Percentiles rank a stretch among this genome's conserved stretches.
Conservation (phyloP, 2,329 filamentous ascomycete genomes). For the Talaromyces sp. region DNA sequence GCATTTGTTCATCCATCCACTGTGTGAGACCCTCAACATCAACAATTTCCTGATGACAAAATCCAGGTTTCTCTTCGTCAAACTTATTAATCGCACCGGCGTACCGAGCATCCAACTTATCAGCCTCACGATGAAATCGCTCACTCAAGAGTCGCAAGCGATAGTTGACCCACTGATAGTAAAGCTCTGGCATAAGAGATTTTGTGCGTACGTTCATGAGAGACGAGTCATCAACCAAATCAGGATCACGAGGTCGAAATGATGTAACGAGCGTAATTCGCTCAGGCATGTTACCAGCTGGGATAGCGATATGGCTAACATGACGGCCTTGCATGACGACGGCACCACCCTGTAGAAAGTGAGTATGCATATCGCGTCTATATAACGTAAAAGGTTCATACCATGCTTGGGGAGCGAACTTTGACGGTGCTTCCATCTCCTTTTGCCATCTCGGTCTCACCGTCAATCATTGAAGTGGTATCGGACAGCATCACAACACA, state of each 20-base stretch:
- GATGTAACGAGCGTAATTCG: slow-evolving; percentile 69
- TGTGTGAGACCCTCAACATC: slow-evolving; percentile 24
- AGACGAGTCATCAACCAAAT: slow-evolving; percentile 62
- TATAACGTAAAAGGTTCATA: slow-evolving; percentile 1
- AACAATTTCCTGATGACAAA: slow-evolving; percentile 33
- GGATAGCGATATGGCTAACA: slow-evolving; percentile 66
- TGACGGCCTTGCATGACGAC: slow-evolving; percentile 70
- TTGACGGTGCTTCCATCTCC: slow-evolving; percentile 12
- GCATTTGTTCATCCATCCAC: slow-evolving; percentile 33
- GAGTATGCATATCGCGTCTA: neutral
- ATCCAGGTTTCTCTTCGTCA: slow-evolving; percentile 26
- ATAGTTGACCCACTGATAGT: slow-evolving; percentile 65
- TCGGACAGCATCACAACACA: slow-evolving; percentile 23
- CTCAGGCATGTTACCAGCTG: slow-evolving; percentile 61
- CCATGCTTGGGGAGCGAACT: slow-evolving; percentile 11
- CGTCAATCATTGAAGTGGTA: slow-evolving; percentile 7
- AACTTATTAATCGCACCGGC: slow-evolving; percentile 21
- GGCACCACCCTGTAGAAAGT: slow-evolving; percentile 57
- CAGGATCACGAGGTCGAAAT: slow-evolving; percentile 62
- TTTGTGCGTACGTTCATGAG: slow-evolving; percentile 63
- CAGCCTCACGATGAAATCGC: slow-evolving; percentile 41
- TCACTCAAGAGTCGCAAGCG: slow-evolving; percentile 64
- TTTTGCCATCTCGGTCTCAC: slow-evolving; percentile 12
- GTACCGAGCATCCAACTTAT: slow-evolving; percentile 46
- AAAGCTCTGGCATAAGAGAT: slow-evolving; percentile 61